A percentile compares a stretch with the other conserved stretches of the same genome.
These are phyloP conservation scores for Aspergillus bertholletiae DNA, from an alignment of 495 filamentous ascomycete species.

Conservation along the genomic window DNA sequence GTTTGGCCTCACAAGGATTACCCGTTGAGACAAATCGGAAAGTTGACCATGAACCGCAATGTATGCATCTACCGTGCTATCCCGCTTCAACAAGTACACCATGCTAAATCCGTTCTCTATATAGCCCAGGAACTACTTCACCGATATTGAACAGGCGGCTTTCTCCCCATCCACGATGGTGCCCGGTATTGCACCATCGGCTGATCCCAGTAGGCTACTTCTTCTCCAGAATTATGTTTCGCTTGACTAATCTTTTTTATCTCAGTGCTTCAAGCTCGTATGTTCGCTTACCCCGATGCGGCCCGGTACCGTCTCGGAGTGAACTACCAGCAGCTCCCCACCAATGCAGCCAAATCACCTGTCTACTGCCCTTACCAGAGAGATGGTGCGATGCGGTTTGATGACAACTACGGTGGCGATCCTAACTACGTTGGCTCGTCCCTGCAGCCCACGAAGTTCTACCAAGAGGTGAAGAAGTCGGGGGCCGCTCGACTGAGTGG, in stretches of 20 bases:
- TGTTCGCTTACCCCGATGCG: conserved; percentile 66
- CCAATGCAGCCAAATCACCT: background rate
- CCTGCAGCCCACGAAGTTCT: conserved; percentile 1
- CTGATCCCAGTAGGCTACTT: conserved; percentile 24
- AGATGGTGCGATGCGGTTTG: background rate
- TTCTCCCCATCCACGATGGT: conserved; percentile 44
- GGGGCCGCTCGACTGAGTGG: conserved; percentile 23
- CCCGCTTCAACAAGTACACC: background rate
- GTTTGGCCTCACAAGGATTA: conserved; percentile 23
- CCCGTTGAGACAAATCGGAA: conserved; percentile 28
- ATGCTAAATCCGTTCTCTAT: background rate
- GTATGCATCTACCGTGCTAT: background rate
- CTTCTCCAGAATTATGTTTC: background rate
- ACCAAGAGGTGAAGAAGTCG: background rate
- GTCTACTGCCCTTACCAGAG: background rate
- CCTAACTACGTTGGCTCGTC: background rate
- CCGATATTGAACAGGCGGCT: conserved; percentile 43
- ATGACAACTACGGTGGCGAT: conserved; percentile 1
- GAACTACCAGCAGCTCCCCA: conserved; percentile 52
- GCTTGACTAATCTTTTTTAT: background rate
- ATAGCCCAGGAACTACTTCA: conserved; percentile 34
- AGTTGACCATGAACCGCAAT: conserved; percentile 31
- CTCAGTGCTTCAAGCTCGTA: conserved; percentile 57
- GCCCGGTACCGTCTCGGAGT: conserved; percentile 60
- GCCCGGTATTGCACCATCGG: conserved; percentile 34